phyloP scores from a whole-genome alignment of 2,329 filamentous ascomycete species.

The Neofusicoccum cordaticola region DNA sequence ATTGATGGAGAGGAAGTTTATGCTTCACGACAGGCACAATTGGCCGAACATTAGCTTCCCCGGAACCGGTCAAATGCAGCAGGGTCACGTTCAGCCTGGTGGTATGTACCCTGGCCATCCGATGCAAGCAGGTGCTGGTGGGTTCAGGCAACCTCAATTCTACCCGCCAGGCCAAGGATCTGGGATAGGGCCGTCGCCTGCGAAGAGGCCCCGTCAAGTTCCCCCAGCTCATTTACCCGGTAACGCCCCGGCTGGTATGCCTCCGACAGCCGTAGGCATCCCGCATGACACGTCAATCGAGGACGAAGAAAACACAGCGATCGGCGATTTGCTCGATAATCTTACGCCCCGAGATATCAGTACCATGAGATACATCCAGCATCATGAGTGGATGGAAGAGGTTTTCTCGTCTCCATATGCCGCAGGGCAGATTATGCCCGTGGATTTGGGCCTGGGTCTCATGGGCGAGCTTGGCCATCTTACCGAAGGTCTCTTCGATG shows the following conservation, averaged over 20 bases:
- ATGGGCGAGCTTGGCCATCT: slow-evolving; percentile 74
- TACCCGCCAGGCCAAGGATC: slow-evolving; percentile 27
- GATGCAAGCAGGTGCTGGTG: slow-evolving; percentile 28
- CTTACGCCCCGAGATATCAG: slow-evolving; percentile 88
- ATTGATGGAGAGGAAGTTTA: slow-evolving; percentile 83
- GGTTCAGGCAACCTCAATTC: slow-evolving; percentile 28
- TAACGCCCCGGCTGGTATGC: slow-evolving; percentile 36
- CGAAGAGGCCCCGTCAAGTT: slow-evolving; percentile 44
- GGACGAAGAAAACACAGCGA: slow-evolving; percentile 84
- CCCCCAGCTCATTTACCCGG: slow-evolving; percentile 43
- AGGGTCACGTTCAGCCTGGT: slow-evolving; percentile 7
- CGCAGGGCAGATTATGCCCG: slow-evolving; percentile 78
- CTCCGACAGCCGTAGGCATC: slow-evolving; percentile 24
- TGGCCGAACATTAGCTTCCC: slow-evolving; percentile 65
- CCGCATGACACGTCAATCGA: slow-evolving; percentile 58
- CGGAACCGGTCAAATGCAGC: slow-evolving; percentile 6
- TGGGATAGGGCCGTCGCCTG: slow-evolving; percentile 40
- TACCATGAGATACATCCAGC: slow-evolving; percentile 80
- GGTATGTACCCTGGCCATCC: slow-evolving; percentile 26
- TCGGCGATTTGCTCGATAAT: slow-evolving; percentile 86
- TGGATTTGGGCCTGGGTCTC: slow-evolving; percentile 79
- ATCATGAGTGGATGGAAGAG: slow-evolving; percentile 99
- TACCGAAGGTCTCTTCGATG: slow-evolving; percentile 81
- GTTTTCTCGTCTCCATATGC: slow-evolving; percentile 87
- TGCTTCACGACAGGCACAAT: slow-evolving; percentile 82